A percentile compares a stretch with the other conserved stretches of the same genome.
Conservation (phyloP, 768 basidiomycete genomes). For the Calocybe gangraenosa region DNA sequence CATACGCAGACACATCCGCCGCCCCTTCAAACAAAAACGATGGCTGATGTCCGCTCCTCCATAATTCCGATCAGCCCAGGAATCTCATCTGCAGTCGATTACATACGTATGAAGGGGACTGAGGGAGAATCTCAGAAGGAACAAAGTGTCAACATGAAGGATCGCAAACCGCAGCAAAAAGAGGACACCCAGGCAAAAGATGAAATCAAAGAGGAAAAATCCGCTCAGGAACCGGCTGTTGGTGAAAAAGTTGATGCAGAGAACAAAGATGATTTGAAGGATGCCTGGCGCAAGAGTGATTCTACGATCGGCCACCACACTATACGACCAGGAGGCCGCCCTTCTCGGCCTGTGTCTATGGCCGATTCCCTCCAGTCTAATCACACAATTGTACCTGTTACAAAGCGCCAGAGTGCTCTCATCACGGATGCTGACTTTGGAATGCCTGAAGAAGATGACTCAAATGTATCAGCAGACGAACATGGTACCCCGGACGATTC, state of each 20-base stretch:
- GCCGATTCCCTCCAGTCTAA: slow-evolving; percentile 75
- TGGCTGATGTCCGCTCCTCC: slow-evolving; percentile 39
- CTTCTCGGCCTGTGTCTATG: slow-evolving; percentile 72
- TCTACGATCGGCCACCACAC: slow-evolving; percentile 78
- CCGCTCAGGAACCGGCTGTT: slow-evolving; percentile 2
- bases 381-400: slow-evolving; percentile 64
- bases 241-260: slow-evolving; percentile 8
- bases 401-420: slow-evolving; percentile 65
- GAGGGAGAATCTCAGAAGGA: slow-evolving; percentile 22
- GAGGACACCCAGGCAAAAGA: slow-evolving; percentile 12
- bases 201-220: slow-evolving; percentile 4
- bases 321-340: slow-evolving; percentile 51
- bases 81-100: slow-evolving; percentile 55
- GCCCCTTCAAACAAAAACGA: slow-evolving; percentile 2
- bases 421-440: slow-evolving; percentile 64
- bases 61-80: slow-evolving; percentile 55
- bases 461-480: slow-evolving; percentile 6
- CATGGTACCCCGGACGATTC: slow-evolving; percentile 1
- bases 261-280: slow-evolving; percentile 47
- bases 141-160: slow-evolving; percentile 12
- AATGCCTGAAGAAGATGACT: slow-evolving; percentile 51
- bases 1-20: background rate
- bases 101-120: slow-evolving; percentile 39
- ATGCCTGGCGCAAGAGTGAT: slow-evolving; percentile 78
- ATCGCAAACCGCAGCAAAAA: slow-evolving; percentile 14